Evolutionary conservation across 139 green algal genomes (phyloP), one percentile per base, ranked within the genome.

Genomic region (Limnomonas spitsbergensis): DNA sequence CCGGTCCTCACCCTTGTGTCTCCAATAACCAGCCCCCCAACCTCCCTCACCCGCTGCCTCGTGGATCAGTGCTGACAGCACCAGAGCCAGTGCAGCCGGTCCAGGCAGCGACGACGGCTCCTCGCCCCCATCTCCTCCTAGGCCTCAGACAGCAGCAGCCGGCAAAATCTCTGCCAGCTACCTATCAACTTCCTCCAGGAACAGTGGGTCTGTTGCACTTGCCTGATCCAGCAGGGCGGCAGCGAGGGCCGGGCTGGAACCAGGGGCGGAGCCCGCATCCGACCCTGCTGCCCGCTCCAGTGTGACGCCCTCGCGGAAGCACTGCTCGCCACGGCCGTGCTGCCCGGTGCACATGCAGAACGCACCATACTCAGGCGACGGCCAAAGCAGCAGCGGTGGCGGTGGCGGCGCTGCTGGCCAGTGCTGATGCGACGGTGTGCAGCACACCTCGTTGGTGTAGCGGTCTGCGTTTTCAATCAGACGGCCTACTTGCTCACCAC

Each of bases 301-400:
- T n/a, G 73, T 56, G 7, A 87, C 20, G n/a, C 36, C 75, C 53
- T 84, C 75, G 7, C 69, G 53, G 24, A 84, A 73, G 47, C 71
- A 76, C 75, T 87, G 73, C 82, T 84, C 78, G 29, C 78, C 78
- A 2, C 66, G 77, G 9, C 79, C 82, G 6, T 66, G 66, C 14
- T 77, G 68, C 26, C 56, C 53, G 7, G 31, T 75, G 52, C 82
- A 78, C 54, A 78, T 40, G 47, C 39, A 80, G 69, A 81, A 84
- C 40, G 47, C 38, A 24, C 67, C 82, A 53, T 83, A 87, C 36
- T 82, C 75, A 42, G 72, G 70, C 82, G 78, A 87, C n/a, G 34
- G 81, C 78, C 38, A 78, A 35, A 56, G 75, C n/a, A 26, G 68
- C 27, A n/a, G 32, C 56, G 26, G n/a, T n/a, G n/a, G n/a, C n/a